Evolutionary conservation across 2,329 filamentous ascomycete species (phyloP), one percentile per base, ranked within the genome.

Genomic region (Cladosporium austrohemisphaericum): DNA sequence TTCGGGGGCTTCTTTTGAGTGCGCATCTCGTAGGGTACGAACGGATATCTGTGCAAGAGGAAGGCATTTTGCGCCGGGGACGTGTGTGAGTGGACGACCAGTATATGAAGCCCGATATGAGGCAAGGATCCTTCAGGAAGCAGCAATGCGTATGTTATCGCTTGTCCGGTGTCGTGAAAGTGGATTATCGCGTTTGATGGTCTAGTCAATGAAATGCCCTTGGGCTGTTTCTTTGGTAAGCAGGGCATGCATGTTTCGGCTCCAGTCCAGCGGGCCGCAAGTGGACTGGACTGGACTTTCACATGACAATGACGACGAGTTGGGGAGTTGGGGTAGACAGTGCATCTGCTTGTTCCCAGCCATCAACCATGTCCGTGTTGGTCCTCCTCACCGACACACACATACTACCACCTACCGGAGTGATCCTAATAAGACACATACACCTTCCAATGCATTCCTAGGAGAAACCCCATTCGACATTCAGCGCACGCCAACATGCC

Each of bases 1-100:
- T 38, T 37, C 23, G 23, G 51, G 18, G 33, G 22, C 20, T 9
- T 49, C 25, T 16, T 28, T 4, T 19, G 10, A 3, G 9, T n/a
- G n/a, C n/a, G n/a, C n/a, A n/a, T n/a, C n/a, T n/a, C n/a, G n/a
- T 36, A 50, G 18, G n/a, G 11, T 44, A 74, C 88, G 60, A 80
- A 97, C 92, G 84, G 67, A 98, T 88, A 71, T 97, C 92, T 81
- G 91, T 88, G 75, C 93, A 98, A 14, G 44, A 47, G 26, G 44
- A 36, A 16, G 44, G 44, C 44, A 47, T 47, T 31, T 38, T 47
- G 44, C 44, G 44, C 44, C 44, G 46, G 48, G 36, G 40, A 41
- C 14, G 23, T 22, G 25, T 19, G 25, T 31, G 7, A 11, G 16
- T n/a, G n/a, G n/a, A n/a, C n/a, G n/a, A n/a, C n/a, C n/a, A n/a